These are phyloP conservation scores for Acanthamoeba pearcei DNA, from an alignment of 208 protist genomes.

Conservation along the genomic window DNA sequence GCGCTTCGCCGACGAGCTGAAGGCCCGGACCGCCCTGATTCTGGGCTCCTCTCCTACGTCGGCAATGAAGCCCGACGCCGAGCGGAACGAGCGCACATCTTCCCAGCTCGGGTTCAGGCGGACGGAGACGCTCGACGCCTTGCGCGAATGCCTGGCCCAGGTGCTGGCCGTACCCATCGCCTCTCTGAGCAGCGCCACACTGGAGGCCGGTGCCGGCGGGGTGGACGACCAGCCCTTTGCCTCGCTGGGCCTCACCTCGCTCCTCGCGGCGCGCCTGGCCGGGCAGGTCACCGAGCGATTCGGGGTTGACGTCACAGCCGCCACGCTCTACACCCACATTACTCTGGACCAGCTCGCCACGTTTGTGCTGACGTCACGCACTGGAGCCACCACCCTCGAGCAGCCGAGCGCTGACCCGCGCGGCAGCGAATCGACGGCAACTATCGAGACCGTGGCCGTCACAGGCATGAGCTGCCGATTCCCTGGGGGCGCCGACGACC, in stretches of 20 bases:
- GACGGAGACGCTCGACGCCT: not conserved
- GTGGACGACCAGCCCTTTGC: slow-evolving; percentile 20
- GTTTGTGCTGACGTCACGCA: not conserved
- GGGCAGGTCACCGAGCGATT: not conserved
- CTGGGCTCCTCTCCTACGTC: not conserved
- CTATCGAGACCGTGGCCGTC: slow-evolving; percentile 59
- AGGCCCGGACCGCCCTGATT: not conserved
- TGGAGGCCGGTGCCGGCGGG: not conserved
- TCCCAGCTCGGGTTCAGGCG: not conserved
- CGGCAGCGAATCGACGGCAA: no score
- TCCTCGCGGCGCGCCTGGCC: slow-evolving; percentile 9
- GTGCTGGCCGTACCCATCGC: slow-evolving; percentile 10
- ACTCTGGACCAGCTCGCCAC: not conserved
- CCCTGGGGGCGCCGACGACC: slow-evolving; percentile 74
- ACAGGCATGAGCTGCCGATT: slow-evolving; percentile 75
- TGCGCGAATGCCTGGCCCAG: slow-evolving; percentile 46
- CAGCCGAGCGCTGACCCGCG: no score
- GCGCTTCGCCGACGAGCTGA: slow-evolving; percentile 41
- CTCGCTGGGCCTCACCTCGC: slow-evolving; percentile 57
- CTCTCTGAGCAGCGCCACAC: not conserved
- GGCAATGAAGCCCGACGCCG: no score
- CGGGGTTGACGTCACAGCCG: not conserved
- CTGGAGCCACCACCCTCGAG: no score
- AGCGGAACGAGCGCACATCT: no score
- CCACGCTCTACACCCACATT: slow-evolving; percentile 48